These are phyloP conservation scores for Pittosporum tobira DNA, from an alignment of 129 eudicot species.

Conservation along the genomic window DNA sequence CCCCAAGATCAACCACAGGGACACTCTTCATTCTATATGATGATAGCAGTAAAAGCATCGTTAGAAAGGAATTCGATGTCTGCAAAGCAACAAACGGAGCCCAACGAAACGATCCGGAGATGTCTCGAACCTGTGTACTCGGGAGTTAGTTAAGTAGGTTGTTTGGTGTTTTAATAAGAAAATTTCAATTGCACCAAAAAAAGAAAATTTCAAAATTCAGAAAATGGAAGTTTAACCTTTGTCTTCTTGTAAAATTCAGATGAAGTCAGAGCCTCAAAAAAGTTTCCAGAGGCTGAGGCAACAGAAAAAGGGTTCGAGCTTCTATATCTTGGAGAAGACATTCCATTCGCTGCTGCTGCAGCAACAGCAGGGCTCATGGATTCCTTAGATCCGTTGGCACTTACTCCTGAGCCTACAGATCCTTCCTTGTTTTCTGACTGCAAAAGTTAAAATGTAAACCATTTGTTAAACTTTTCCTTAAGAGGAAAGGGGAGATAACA, in stretches of 20 bases:
- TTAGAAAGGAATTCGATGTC: constrained; percentile 78
- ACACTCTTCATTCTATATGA: constrained; percentile 93
- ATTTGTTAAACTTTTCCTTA: neutral
- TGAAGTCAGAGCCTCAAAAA: constrained; percentile 73
- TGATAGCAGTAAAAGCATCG: constrained; percentile 86
- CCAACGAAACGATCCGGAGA: constrained; percentile 93
- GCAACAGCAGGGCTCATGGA: constrained; percentile 45
- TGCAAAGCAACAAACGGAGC: constrained; percentile 96
- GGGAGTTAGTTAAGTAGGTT: constrained; percentile 1
- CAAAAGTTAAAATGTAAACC: constrained; percentile 3
- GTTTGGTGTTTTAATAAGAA: neutral
- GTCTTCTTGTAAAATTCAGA: constrained; percentile 80
- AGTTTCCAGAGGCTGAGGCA: constrained; percentile 72
- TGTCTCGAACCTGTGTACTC: constrained; percentile 62
- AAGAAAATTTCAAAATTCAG: neutral
- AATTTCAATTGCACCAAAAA: neutral
- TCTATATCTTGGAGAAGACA: constrained; percentile 63
- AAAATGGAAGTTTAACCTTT: constrained; percentile 36
- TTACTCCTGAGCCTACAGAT: constrained; percentile 19
- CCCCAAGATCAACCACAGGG: constrained; percentile 86
- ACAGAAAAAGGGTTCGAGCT: constrained; percentile 61
- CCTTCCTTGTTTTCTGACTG: constrained; percentile 70
- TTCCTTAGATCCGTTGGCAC: constrained; percentile 20
- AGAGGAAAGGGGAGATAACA: neutral
- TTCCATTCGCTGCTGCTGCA: constrained; percentile 60